phyloP scores from a whole-genome alignment of 2,329 filamentous ascomycete species.

The Dactylellina drechsleri region DNA sequence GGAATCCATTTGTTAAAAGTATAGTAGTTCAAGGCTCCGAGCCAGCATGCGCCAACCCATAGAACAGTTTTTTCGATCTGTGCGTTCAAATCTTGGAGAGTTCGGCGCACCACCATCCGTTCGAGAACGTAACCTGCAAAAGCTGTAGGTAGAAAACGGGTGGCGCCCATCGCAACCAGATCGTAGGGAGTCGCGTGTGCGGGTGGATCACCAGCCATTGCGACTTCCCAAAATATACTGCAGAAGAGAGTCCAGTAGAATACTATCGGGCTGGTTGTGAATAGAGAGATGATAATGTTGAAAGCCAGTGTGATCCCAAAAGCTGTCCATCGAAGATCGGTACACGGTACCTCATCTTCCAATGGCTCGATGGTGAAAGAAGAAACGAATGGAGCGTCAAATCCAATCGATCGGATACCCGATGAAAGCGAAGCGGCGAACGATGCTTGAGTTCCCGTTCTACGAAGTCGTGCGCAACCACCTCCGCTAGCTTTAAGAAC shows the following conservation, averaged over 20 bases:
- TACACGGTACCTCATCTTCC: constrained; percentile 69
- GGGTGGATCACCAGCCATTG: constrained; percentile 87
- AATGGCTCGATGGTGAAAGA: constrained; percentile 81
- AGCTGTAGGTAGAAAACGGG: constrained; percentile 84
- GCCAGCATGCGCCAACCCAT: constrained; percentile 90
- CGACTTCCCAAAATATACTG: constrained; percentile 87
- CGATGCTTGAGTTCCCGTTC: constrained; percentile 74
- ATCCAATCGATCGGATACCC: constrained; percentile 79
- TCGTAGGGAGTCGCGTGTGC: constrained; percentile 73
- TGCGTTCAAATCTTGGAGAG: constrained; percentile 76
- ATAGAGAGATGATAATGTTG: constrained; percentile 79
- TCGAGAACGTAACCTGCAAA: constrained; percentile 91
- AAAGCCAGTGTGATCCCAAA: constrained; percentile 84
- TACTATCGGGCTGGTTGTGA: constrained; percentile 78
- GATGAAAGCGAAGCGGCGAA: constrained; percentile 74
- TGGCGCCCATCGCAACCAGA: constrained; percentile 80
- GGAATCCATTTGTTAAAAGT: constrained; percentile 89
- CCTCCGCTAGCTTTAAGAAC: constrained; percentile 76
- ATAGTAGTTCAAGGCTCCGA: constrained; percentile 92
- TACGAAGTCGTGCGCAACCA: constrained; percentile 81
- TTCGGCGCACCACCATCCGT: constrained; percentile 79
- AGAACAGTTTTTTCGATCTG: constrained; percentile 90
- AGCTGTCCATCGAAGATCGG: constrained; percentile 83
- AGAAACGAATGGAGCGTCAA: constrained; percentile 89
- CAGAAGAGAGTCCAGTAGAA: constrained; percentile 88